These are phyloP conservation scores for Pistacia integerrima DNA, from an alignment of 345 rosid genomes.

Conservation along the genomic window DNA sequence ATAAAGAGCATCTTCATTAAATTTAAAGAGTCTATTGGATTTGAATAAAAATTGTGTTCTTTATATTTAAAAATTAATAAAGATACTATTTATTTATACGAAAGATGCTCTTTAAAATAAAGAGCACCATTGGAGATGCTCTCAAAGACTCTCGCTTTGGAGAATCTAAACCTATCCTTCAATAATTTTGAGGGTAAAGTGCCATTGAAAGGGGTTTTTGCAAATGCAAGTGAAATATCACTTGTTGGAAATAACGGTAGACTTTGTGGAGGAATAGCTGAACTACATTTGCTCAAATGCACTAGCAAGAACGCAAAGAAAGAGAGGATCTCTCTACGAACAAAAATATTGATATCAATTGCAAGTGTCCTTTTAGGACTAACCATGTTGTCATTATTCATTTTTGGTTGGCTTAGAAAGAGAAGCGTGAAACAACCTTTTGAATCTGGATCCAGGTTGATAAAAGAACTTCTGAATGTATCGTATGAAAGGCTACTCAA, in stretches of 20 bases:
- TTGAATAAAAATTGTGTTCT: too few relatives aligned
- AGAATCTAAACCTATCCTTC: conserved; percentile 25
- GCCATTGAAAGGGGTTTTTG: conserved; percentile 29
- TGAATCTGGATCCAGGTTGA: background rate
- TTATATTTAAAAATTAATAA: too few relatives aligned
- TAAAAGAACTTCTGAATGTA: background rate
- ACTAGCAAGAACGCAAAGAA: background rate
- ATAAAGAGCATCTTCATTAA: too few relatives aligned
- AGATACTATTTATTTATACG: too few relatives aligned
- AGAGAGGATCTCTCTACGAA: background rate
- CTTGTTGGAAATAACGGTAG: conserved; percentile 18
- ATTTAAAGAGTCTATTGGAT: too few relatives aligned
- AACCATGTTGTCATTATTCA: background rate
- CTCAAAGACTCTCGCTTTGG: background rate
- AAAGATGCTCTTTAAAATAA: too few relatives aligned
- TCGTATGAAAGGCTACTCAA: background rate
- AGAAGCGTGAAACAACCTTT: background rate
- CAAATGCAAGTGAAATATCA: conserved; percentile 17
- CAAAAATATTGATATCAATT: conserved; percentile 11
- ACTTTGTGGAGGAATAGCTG: conserved; percentile 30
- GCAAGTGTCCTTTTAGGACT: background rate
- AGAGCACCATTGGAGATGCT: too few relatives aligned
- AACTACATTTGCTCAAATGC: conserved; percentile 20
- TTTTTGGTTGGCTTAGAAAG: background rate
- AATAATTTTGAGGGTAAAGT: conserved; percentile 28